Percentiles rank a stretch among this genome's conserved stretches.
Conservation (phyloP, 2,329 filamentous ascomycete genomes). For the Fusarium proliferatum region DNA sequence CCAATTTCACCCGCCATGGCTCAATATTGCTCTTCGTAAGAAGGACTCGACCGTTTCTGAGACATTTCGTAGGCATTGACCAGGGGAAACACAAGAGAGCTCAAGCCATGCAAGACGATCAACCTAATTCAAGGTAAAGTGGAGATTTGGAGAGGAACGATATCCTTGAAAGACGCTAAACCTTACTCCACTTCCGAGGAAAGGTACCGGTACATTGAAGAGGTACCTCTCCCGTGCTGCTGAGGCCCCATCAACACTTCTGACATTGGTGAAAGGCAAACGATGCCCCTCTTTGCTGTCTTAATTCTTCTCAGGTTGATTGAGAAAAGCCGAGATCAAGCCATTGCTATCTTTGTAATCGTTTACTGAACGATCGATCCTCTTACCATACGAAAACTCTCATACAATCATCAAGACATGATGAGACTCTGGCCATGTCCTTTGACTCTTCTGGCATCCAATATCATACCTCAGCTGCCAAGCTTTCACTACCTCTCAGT, state of each 20-base stretch:
- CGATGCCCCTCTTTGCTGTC: conserved; percentile 2
- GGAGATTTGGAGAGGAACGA: conserved; percentile 31
- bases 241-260: neutral
- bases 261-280: neutral
- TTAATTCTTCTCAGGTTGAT: neutral
- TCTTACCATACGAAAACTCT: neutral
- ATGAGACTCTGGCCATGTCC: neutral
- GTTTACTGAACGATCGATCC: neutral
- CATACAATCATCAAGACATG: neutral
- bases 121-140: conserved; percentile 33
- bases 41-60: conserved; percentile 14
- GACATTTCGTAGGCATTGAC: conserved; percentile 8
- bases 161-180: conserved; percentile 11
- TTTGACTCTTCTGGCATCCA: neutral
- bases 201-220: conserved; percentile 32
- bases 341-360: neutral
- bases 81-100: conserved; percentile 7
- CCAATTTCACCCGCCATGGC: neutral
- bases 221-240: conserved; percentile 15
- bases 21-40: conserved; percentile 1
- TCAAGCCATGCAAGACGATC: conserved; percentile 36
- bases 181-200: conserved; percentile 18
- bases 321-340: neutral
- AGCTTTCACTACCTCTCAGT: conserved; percentile 7
- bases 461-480: neutral